Evolutionary conservation across 1,284 basidiomycete genomes (phyloP).

Genomic region (Cryptococcus sp.): DNA sequence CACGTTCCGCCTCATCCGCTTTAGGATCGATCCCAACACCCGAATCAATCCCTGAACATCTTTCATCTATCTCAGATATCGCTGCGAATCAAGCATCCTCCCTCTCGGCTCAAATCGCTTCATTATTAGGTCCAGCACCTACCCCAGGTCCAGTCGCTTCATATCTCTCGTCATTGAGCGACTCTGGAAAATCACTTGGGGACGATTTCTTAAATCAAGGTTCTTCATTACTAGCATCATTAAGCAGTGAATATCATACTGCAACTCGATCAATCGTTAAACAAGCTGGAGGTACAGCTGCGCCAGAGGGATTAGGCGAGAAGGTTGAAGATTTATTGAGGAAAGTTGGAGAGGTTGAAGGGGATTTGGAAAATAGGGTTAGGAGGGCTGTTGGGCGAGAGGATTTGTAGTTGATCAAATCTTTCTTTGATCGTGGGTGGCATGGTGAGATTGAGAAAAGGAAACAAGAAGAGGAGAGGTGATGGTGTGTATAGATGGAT

Average conservation of each 20-base stretch:
- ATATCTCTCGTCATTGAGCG: constrained; percentile 18
- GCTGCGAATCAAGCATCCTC: constrained; percentile 11
- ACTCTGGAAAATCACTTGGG: constrained; percentile 12
- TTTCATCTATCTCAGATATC: constrained; percentile 6
- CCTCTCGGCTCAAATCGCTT: constrained; percentile 16
- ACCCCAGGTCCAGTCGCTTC: constrained; percentile 16
- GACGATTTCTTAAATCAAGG: constrained; percentile 16
- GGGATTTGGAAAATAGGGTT: constrained; percentile 3
- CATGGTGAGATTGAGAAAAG: too few species aligned
- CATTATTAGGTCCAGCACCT: constrained; percentile 17
- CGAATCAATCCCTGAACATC: constrained; percentile 14
- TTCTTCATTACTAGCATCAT: constrained; percentile 15
- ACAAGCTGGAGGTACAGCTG: constrained; percentile 11
- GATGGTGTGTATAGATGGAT: too few species aligned
- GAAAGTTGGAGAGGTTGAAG: constrained; percentile 2
- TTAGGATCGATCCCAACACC: constrained; percentile 19
- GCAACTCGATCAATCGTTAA: constrained; percentile 14
- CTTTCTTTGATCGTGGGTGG: too few species aligned
- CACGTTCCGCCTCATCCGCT: constrained; percentile 15
- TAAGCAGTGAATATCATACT: constrained; percentile 16
- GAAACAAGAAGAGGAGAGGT: too few species aligned
- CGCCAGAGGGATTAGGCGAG: constrained; percentile 7
- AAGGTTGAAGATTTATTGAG: constrained; percentile 3
- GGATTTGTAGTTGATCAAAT: too few species aligned
- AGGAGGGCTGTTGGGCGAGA: constrained; percentile 6